These are phyloP conservation scores for Cutaneotrichosporon daszewskae DNA, from an alignment of 1,284 basidiomycete genomes.

Conservation along the genomic window DNA sequence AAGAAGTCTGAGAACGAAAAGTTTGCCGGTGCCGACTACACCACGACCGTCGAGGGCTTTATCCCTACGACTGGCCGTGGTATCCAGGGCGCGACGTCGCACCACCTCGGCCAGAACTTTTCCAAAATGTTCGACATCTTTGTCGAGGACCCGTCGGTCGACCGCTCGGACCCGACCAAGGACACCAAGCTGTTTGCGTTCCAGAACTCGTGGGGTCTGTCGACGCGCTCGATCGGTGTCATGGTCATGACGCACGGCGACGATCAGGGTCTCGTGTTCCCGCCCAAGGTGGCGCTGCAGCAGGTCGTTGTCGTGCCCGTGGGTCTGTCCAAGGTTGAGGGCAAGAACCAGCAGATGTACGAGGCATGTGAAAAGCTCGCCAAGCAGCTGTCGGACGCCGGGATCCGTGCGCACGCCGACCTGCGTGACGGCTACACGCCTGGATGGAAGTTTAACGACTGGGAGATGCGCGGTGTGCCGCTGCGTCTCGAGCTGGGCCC, in stretches of 20 bases:
- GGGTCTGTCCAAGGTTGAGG: slow-evolving; percentile 62
- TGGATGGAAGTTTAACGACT: slow-evolving; percentile 98
- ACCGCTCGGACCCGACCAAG: slow-evolving; percentile 24
- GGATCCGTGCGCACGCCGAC: slow-evolving; percentile 82
- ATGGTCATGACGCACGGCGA: slow-evolving; percentile 99
- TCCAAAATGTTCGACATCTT: slow-evolving; percentile 98
- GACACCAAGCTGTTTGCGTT: slow-evolving; percentile 69
- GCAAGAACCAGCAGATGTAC: slow-evolving; percentile 63
- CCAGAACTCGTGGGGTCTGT: slow-evolving; percentile 99
- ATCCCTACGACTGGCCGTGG: slow-evolving; percentile 95
- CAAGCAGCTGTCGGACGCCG: slow-evolving; percentile 62
- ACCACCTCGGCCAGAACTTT: slow-evolving; percentile 98
- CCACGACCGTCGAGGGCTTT: slow-evolving; percentile 97
- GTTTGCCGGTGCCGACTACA: slow-evolving; percentile 96
- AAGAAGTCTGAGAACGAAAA: slow-evolving; percentile 99
- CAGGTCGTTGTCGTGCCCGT: slow-evolving; percentile 92
- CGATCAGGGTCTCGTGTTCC: slow-evolving; percentile 92
- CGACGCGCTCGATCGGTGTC: slow-evolving; percentile 92
- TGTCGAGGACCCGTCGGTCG: slow-evolving; percentile 74
- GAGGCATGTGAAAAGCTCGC: slow-evolving; percentile 71
- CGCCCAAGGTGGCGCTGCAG: slow-evolving; percentile 85
- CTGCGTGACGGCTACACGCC: slow-evolving; percentile 93
- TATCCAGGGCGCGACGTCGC: slow-evolving; percentile 96
- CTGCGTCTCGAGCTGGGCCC: slow-evolving; percentile 95
- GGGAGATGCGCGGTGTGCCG: slow-evolving; percentile 98